phyloP scores from a whole-genome alignment of 2,329 filamentous ascomycete genomes.

The Passalora sequoiae region DNA sequence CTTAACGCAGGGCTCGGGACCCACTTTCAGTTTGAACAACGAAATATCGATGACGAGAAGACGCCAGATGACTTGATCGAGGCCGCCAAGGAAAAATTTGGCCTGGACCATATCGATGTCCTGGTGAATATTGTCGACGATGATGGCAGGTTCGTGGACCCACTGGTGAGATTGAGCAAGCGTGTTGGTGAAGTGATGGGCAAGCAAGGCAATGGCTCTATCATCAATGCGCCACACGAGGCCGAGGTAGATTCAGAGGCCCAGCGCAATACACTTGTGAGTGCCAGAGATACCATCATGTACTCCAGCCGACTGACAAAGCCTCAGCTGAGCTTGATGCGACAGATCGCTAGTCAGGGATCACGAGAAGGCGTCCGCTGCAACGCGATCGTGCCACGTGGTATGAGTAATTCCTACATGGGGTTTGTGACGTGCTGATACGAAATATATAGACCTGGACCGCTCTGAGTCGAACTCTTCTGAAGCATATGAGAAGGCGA shows the following conservation, averaged over 20 bases:
- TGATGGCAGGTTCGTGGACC: conserved; percentile 1
- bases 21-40: conserved; percentile 22
- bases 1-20: conserved; percentile 21
- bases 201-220: conserved; percentile 13
- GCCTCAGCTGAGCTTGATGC: background rate
- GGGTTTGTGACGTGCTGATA: background rate
- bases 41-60: conserved; percentile 5
- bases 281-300: too few species aligned
- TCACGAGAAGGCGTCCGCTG: conserved; percentile 8
- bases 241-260: conserved; percentile 1
- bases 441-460: background rate
- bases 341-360: too few species aligned
- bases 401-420: background rate
- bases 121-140: conserved; percentile 15
- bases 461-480: too few species aligned
- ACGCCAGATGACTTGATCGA: conserved; percentile 9
- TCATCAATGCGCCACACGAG: conserved; percentile 13
- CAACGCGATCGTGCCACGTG: conserved; percentile 9
- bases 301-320: too few species aligned
- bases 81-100: conserved; percentile 20
- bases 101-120: conserved; percentile 16
- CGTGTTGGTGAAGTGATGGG: conserved; percentile 12
- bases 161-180: conserved; percentile 5
- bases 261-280: background rate
- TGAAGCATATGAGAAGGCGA: conserved; percentile 16